Conservation (phyloP, 306 rosid species). For the Cucurbita maxima region DNA sequence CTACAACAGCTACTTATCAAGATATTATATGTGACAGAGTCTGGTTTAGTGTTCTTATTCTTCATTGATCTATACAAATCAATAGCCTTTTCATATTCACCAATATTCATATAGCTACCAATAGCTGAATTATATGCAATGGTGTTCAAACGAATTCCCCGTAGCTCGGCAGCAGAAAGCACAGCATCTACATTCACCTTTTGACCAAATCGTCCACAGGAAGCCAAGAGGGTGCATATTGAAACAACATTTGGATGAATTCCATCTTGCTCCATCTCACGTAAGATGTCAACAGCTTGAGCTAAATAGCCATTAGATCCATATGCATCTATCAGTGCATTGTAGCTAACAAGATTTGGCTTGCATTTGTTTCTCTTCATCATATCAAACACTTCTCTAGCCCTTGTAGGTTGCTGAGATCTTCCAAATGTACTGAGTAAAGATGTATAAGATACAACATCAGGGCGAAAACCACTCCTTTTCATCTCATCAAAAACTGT, state of each 20-base stretch:
- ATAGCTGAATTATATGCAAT: conserved; percentile 84
- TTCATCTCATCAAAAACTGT: conserved; percentile 55
- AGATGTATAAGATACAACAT: conserved; percentile 82
- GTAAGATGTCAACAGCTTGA: conserved; percentile 63
- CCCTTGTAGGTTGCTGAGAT: conserved; percentile 58
- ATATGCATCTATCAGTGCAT: conserved; percentile 80
- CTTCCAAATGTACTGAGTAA: conserved; percentile 80
- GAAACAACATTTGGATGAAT: conserved; percentile 83
- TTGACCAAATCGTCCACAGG: conserved; percentile 73
- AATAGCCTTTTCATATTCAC: conserved; percentile 64
- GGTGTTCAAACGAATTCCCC: conserved; percentile 74
- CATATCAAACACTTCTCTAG: conserved; percentile 48
- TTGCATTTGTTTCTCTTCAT: conserved; percentile 52
- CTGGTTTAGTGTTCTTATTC: conserved; percentile 45
- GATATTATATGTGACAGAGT: conserved; percentile 67
- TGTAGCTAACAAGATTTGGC: conserved; percentile 79
- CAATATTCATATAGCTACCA: conserved; percentile 75
- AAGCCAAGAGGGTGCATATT: conserved; percentile 76
- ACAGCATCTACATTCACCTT: conserved; percentile 78
- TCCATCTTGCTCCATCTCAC: conserved; percentile 77
- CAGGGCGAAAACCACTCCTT: conserved; percentile 51
- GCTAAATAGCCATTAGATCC: conserved; percentile 74
- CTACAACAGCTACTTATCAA: conserved; percentile 87
- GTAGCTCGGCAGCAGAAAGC: conserved; percentile 68
- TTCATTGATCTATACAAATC: conserved; percentile 56